A percentile compares a stretch with the other conserved stretches of the same genome.
Conservation (phyloP, 176 grass and related monocot genomes). For the Carex kokanica region DNA sequence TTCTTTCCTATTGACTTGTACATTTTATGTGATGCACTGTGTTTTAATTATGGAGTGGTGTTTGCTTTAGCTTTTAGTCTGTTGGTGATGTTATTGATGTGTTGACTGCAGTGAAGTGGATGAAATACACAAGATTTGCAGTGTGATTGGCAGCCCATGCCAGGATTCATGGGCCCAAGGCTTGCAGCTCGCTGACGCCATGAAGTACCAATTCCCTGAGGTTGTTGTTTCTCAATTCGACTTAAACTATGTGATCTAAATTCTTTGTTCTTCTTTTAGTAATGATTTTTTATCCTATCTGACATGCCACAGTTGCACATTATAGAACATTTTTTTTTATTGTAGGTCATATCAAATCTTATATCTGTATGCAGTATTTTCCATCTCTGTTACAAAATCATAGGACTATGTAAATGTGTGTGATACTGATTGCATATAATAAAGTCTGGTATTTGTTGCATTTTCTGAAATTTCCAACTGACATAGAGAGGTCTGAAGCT, state of each 20-base stretch:
- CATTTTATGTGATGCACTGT: neutral
- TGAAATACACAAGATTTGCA: conserved; percentile 90
- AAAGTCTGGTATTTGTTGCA: neutral
- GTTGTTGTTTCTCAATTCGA: conserved; percentile 37
- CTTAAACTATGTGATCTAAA: neutral
- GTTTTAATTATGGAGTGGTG: neutral
- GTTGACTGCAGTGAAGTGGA: conserved; percentile 69
- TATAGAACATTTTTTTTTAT: conserved; percentile 9
- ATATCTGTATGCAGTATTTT: neutral
- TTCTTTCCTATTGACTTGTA: neutral
- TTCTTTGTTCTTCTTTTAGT: neutral
- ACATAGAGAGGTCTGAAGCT: neutral
- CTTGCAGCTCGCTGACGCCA: conserved; percentile 65
- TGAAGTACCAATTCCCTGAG: conserved; percentile 95
- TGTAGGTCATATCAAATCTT: neutral
- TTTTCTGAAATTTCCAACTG: neutral
- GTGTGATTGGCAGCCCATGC: conserved; percentile 80
- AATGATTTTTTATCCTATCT: conserved; percentile 10
- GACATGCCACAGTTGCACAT: conserved; percentile 1
- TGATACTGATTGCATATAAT: neutral
- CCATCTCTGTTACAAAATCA: neutral
- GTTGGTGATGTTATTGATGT: neutral
- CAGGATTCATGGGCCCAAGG: conserved; percentile 83
- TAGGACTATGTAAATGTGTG: neutral
- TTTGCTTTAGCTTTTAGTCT: neutral